Evolutionary conservation across 2,329 filamentous ascomycete species (phyloP).

Genomic region (Chalaropsis ovoidea): DNA sequence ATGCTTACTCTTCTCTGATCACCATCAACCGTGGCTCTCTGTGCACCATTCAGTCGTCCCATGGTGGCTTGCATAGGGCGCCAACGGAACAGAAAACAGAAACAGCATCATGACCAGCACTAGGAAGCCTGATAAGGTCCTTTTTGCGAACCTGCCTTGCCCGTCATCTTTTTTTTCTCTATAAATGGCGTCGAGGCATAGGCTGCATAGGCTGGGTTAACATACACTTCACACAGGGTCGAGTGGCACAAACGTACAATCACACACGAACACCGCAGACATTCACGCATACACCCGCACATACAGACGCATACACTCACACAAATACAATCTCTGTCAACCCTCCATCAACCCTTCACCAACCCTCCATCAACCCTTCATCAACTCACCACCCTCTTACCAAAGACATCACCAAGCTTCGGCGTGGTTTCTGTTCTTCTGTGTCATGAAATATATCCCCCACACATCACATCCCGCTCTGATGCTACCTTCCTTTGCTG

Average conservation of each 20-base stretch:
- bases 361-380: not conserved
- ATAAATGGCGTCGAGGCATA: not conserved
- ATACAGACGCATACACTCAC: not conserved
- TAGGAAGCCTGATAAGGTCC: not conserved
- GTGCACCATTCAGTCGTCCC: not conserved
- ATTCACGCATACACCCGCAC: not conserved
- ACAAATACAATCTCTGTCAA: no score
- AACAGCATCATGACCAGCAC: not conserved
- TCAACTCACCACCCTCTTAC: not conserved
- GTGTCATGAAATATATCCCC: conserved; percentile 12
- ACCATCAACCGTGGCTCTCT: not conserved
- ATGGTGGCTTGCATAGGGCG: not conserved
- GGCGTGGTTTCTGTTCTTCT: not conserved
- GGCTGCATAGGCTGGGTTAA: not conserved
- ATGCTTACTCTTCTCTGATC: not conserved
- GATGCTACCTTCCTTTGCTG: not conserved
- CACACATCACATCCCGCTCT: not conserved
- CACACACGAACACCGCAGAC: not conserved
- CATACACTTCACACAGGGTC: not conserved
- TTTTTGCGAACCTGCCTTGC: not conserved
- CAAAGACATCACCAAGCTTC: not conserved
- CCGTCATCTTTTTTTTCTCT: no score
- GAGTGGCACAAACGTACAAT: conserved; percentile 2
- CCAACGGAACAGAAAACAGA: not conserved
- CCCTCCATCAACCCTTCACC: no score